A percentile compares a stretch with the other conserved stretches of the same genome.
Conservation (phyloP, 495 filamentous ascomycete species). For the Sabuloglossum arenarium region DNA sequence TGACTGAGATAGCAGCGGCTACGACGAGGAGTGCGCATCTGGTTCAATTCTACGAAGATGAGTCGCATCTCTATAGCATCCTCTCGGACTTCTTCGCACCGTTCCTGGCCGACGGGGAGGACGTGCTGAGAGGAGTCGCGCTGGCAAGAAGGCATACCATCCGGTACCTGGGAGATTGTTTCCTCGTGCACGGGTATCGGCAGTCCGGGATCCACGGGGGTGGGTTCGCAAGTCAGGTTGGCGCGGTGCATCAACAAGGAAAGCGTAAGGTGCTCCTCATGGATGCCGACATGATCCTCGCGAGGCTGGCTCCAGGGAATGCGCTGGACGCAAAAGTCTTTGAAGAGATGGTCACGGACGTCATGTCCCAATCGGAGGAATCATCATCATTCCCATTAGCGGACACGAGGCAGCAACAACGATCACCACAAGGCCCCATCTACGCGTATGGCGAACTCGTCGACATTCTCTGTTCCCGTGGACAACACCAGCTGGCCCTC, state of each 20-base stretch:
- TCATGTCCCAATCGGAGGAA: constrained; percentile 8
- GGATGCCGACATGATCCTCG: constrained; percentile 13
- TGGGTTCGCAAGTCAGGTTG: constrained; percentile 10
- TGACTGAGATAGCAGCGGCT: too few species aligned
- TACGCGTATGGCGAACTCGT: constrained; percentile 16
- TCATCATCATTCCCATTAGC: background rate
- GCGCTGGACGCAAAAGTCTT: constrained; percentile 10
- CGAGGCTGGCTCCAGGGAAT: constrained; percentile 7
- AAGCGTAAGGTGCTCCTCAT: constrained; percentile 12
- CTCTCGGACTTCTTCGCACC: constrained; percentile 17
- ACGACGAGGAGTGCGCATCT: constrained; percentile 8
- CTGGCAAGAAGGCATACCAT: background rate
- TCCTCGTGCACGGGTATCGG: constrained; percentile 14
- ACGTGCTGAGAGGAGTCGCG: background rate
- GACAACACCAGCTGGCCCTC: constrained; percentile 11
- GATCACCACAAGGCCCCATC: background rate
- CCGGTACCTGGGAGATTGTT: constrained; percentile 4
- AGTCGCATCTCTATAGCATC: constrained; percentile 12
- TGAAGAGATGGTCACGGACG: constrained; percentile 8
- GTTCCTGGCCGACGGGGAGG: constrained; percentile 4
- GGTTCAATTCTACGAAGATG: constrained; percentile 17
- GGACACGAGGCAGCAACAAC: background rate
- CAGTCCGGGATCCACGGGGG: background rate
- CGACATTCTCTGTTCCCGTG: constrained; percentile 14
- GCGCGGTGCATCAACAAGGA: constrained; percentile 5